Conservation (phyloP, 768 basidiomycete genomes). For the Lactarius evosmus region DNA sequence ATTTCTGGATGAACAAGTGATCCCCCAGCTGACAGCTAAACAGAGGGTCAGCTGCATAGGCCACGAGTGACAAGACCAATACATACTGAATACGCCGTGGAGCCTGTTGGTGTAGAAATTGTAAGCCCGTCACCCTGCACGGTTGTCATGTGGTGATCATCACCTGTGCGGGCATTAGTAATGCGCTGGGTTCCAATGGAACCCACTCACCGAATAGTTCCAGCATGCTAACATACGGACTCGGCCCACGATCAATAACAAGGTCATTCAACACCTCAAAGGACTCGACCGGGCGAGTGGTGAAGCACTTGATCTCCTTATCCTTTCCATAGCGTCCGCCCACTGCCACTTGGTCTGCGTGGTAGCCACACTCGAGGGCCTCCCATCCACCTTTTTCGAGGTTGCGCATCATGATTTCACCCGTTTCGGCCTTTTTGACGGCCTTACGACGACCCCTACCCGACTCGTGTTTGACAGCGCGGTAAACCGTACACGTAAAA, state of each 20-base stretch:
- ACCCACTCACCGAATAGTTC: constrained; percentile 85
- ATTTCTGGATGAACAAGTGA: constrained; percentile 98
- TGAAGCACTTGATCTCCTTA: constrained; percentile 98
- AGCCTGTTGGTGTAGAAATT: constrained; percentile 94
- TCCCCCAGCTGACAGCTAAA: constrained; percentile 84
- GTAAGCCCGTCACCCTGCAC: constrained; percentile 97
- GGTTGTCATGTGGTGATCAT: constrained; percentile 98
- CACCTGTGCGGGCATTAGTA: constrained; percentile 52
- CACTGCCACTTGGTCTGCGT: constrained; percentile 42
- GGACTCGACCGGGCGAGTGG: constrained; percentile 89
- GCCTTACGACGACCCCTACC: constrained; percentile 65
- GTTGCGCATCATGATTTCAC: constrained; percentile 96
- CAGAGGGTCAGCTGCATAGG: constrained; percentile 22
- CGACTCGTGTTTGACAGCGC: constrained; percentile 72
- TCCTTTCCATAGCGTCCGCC: constrained; percentile 58
- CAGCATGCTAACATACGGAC: constrained; percentile 92
- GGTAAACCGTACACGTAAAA: constrained; percentile 98
- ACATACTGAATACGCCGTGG: constrained; percentile 94
- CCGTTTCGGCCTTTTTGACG: constrained; percentile 89
- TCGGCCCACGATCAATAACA: constrained; percentile 96
- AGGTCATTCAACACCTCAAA: constrained; percentile 97
- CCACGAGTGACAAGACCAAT: constrained; percentile 1
- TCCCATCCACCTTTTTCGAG: constrained; percentile 93
- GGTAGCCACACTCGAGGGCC: constrained; percentile 81
- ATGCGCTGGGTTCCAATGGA: constrained; percentile 6